These are phyloP conservation scores for Scolecobasidium constrictum DNA, from an alignment of 2,329 filamentous ascomycete species.

Conservation along the genomic window DNA sequence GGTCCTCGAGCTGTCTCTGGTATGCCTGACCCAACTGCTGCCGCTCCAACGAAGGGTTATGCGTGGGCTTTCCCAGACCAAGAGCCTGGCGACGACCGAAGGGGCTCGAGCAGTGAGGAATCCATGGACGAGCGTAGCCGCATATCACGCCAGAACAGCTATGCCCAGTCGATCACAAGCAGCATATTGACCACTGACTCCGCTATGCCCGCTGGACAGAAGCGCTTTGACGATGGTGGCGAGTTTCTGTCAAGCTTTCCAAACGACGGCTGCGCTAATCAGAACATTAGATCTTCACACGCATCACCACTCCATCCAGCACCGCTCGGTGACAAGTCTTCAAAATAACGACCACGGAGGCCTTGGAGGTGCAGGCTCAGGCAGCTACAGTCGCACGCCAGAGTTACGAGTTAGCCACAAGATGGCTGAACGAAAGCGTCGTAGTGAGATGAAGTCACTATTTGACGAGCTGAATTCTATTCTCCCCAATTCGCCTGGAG, in stretches of 20 bases:
- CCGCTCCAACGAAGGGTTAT: slow-evolving; percentile 71
- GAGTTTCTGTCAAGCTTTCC: no score
- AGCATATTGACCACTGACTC: slow-evolving; percentile 71
- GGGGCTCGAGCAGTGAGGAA: slow-evolving; percentile 37
- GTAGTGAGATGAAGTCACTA: slow-evolving; percentile 80
- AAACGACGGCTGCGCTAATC: not conserved
- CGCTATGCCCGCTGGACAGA: slow-evolving; percentile 58
- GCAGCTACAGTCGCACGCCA: slow-evolving; percentile 73
- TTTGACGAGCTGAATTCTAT: slow-evolving; percentile 72
- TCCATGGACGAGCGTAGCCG: slow-evolving; percentile 39
- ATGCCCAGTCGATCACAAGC: slow-evolving; percentile 67
- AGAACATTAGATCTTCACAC: slow-evolving; percentile 32
- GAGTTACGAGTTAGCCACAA: slow-evolving; percentile 78
- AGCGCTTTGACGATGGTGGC: slow-evolving; percentile 55
- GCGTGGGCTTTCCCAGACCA: slow-evolving; percentile 77
- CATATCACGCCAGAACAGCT: slow-evolving; percentile 63
- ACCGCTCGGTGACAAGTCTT: slow-evolving; percentile 58
- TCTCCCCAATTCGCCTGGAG: slow-evolving; percentile 69
- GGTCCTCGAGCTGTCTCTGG: slow-evolving; percentile 50
- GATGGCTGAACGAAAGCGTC: slow-evolving; percentile 69
- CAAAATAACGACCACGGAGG: slow-evolving; percentile 46
- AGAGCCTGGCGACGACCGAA: slow-evolving; percentile 40
- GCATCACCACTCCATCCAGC: slow-evolving; percentile 68
- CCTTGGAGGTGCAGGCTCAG: slow-evolving; percentile 35
- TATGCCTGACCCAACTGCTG: slow-evolving; percentile 53